Evolutionary conservation across 352 stramenopile species (phyloP).

Genomic region (Pythium chondricola): DNA sequence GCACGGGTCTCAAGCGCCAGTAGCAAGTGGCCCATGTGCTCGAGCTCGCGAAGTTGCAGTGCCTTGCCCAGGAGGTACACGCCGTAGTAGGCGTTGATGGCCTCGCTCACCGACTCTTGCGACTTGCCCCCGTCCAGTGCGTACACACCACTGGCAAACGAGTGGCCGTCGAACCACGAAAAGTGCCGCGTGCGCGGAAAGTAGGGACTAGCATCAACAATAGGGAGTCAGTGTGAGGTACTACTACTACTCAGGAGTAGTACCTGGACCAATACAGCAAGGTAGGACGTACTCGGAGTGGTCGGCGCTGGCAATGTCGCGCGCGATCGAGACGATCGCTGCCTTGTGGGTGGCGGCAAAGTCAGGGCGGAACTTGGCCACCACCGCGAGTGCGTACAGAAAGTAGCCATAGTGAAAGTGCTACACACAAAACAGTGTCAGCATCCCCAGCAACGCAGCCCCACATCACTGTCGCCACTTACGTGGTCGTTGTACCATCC

Average conservation of each 20-base stretch:
- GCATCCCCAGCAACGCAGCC: too few species aligned
- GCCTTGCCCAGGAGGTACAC: constrained; percentile 90
- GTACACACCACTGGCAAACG: constrained; percentile 95
- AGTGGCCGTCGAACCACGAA: constrained; percentile 96
- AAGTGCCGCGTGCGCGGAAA: constrained; percentile 93
- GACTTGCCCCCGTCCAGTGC: constrained; percentile 92
- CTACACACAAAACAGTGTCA: constrained; percentile 25
- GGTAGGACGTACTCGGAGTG: constrained; percentile 47
- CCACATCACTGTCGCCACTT: too few species aligned
- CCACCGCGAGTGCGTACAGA: constrained; percentile 77
- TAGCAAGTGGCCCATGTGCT: constrained; percentile 88
- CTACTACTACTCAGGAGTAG: not conserved
- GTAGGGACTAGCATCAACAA: constrained; percentile 46
- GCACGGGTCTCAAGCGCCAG: constrained; percentile 92
- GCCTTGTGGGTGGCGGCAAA: constrained; percentile 72
- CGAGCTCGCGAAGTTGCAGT: constrained; percentile 55
- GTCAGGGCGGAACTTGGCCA: constrained; percentile 65
- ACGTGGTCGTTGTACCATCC: constrained; percentile 88
- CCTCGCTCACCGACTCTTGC: constrained; percentile 96
- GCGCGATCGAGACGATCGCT: constrained; percentile 65
- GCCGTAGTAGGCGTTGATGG: constrained; percentile 96
- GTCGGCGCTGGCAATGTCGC: constrained; percentile 68
- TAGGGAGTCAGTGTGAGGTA: not conserved
- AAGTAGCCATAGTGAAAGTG: constrained; percentile 97
- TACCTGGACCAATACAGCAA: too few species aligned